phyloP scores from a whole-genome alignment of 192 early-diverging fungal species.

The Linnemannia hyalina region DNA sequence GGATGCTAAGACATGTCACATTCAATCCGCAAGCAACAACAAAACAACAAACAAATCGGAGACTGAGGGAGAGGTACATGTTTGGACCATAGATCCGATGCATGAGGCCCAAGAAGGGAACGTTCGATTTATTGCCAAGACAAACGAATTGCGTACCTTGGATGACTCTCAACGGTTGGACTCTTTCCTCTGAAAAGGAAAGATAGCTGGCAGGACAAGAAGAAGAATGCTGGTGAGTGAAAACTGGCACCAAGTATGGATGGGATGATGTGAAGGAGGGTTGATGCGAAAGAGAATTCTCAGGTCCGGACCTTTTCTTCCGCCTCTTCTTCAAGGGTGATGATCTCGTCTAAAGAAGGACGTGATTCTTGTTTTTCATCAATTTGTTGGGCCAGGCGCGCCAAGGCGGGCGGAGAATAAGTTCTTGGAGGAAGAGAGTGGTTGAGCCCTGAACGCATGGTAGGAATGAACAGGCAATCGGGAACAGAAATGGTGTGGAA shows the following conservation, averaged over 20 bases:
- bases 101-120: neutral
- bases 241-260: neutral
- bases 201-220: neutral
- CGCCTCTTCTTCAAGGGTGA: neutral
- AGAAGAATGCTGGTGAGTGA: neutral
- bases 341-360: neutral
- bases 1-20: too few species aligned
- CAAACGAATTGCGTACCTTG: neutral
- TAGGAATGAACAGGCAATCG: neutral
- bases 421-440: neutral
- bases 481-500: neutral
- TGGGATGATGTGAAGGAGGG: neutral
- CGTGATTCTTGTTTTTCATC: neutral
- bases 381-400: neutral
- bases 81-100: neutral
- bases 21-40: too few species aligned
- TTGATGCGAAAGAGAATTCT: neutral
- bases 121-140: neutral
- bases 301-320: neutral
- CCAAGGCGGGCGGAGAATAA: neutral
- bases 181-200: neutral
- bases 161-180: neutral
- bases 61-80: neutral
- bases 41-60: neutral
- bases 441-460: neutral